phyloP scores from a whole-genome alignment of 2,329 filamentous ascomycete genomes.

The Colletotrichum higginsianum region DNA sequence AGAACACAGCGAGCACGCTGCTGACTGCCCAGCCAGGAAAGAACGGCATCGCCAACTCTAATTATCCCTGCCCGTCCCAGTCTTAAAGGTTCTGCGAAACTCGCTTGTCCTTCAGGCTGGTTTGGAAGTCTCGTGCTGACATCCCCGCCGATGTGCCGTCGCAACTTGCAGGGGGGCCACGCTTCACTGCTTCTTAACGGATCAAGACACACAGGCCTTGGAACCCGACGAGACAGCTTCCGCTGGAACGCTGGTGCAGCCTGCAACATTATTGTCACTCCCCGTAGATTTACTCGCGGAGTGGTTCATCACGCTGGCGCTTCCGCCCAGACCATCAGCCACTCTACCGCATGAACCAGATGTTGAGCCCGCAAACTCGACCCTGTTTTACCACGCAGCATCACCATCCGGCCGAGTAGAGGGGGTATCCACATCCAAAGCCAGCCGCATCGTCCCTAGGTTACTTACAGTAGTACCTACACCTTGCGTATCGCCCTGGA shows the following conservation, averaged over 20 bases:
- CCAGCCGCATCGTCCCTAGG: slow-evolving; percentile 13
- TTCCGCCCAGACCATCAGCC: slow-evolving; percentile 30
- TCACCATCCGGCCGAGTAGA: slow-evolving; percentile 36
- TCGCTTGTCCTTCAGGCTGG: slow-evolving; percentile 56
- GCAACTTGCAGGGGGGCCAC: slow-evolving; percentile 9
- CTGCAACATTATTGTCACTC: slow-evolving; percentile 19
- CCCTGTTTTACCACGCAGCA: slow-evolving; percentile 40
- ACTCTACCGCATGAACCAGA: slow-evolving; percentile 39
- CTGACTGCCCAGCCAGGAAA: background rate
- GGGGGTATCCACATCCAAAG: background rate
- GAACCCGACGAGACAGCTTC: slow-evolving; percentile 17
- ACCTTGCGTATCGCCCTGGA: background rate
- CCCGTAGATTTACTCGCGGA: background rate
- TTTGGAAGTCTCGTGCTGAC: slow-evolving; percentile 47
- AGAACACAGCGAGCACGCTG: background rate
- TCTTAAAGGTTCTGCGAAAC: slow-evolving; percentile 53
- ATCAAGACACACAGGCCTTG: slow-evolving; percentile 15
- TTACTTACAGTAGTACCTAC: no score
- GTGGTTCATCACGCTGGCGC: slow-evolving; percentile 5
- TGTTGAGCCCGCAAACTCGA: slow-evolving; percentile 31
- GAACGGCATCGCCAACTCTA: slow-evolving; percentile 35
- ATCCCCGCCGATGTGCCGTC: slow-evolving; percentile 27
- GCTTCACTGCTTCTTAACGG: slow-evolving; percentile 10
- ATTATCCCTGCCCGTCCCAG: slow-evolving; percentile 41
- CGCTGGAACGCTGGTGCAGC: slow-evolving; percentile 30